Evolutionary conservation across 805 yeast species (phyloP), one percentile per base, ranked within the genome.

Genomic region (Starmerella khaoyaiensis): DNA sequence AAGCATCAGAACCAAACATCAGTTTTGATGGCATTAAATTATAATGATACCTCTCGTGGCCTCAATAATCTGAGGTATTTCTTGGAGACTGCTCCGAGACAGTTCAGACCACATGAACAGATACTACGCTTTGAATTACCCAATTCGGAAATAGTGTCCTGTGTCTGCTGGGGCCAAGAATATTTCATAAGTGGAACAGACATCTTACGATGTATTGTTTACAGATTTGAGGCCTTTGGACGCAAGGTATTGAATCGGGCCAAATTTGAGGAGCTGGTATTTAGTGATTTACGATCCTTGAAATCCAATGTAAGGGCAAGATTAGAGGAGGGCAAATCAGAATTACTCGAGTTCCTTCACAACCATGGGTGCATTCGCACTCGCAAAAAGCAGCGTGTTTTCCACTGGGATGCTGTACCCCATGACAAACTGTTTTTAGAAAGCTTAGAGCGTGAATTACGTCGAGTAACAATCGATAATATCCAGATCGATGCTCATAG

Each of bases 231-330:
- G 49, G 84, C 83, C 49, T 81, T 87, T 62, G 98, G 98, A 1
- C 67, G 97, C 44, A 71, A 71, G 42, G 74, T 90, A 18, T 57
- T 71, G 15, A 95, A 90, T 57, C 67, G 93, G 49, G 86, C 90
- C 60, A 87, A 90, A 61, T 87, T 87, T 55, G 97, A 87, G 62
- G 98, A 87, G 61, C 96, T 97, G 16, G 76, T 87, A 20, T 87
- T 90, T 50, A 79, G 93, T 6, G 97, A 90, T 57, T 62, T 87
- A 46, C 71, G 98, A 48, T 74, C 79, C 45, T 64, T 90, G 42
- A 87, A 86, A 59, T 55, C 62, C 40, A 93, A 90, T 17, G 68
- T 74, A 4, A 87, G 83, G 62, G 94, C 97, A 11, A 69, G 82
- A 4, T 63, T 87, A 40, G 97, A 87, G 56, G 73, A 72, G 32